Percentiles rank a stretch among this genome's conserved stretches.
These are phyloP conservation scores for Artemisia annua DNA, from an alignment of 129 eudicot species.

Conservation along the genomic window DNA sequence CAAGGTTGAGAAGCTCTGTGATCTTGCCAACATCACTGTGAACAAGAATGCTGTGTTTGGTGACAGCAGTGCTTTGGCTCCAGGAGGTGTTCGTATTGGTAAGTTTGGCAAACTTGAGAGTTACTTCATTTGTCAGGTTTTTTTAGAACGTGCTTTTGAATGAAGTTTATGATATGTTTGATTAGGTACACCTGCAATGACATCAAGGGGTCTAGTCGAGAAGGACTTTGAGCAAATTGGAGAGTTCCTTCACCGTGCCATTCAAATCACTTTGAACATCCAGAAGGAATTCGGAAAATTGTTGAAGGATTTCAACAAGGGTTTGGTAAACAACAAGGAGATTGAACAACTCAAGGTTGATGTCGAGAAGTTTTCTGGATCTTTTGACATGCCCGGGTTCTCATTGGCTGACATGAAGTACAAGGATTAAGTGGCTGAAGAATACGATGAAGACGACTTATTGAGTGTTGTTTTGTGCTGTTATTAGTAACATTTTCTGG, in stretches of 20 bases:
- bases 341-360: constrained; percentile 84
- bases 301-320: constrained; percentile 97
- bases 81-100: constrained; percentile 94
- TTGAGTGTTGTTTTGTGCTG: constrained; percentile 28
- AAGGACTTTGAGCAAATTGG: constrained; percentile 95
- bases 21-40: constrained; percentile 73
- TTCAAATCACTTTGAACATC: constrained; percentile 69
- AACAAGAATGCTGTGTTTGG: constrained; percentile 96
- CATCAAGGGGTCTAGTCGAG: constrained; percentile 93
- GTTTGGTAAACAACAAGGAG: constrained; percentile 86
- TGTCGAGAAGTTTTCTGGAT: constrained; percentile 88
- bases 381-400: constrained; percentile 98
- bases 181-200: constrained; percentile 94
- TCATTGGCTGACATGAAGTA: constrained; percentile 84
- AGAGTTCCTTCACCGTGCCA: constrained; percentile 85
- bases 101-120: neutral
- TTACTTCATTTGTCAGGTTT: neutral
- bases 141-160: constrained; percentile 2
- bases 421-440: constrained; percentile 59
- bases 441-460: constrained; percentile 2
- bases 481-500: constrained; percentile 26
- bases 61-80: constrained; percentile 92
- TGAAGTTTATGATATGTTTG: neutral
- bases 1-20: constrained; percentile 94
- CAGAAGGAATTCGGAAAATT: constrained; percentile 92